A percentile compares a stretch with the other conserved stretches of the same genome.
Conservation (phyloP, 192 early-diverging fungal species). For the Coemansia sp. region DNA sequence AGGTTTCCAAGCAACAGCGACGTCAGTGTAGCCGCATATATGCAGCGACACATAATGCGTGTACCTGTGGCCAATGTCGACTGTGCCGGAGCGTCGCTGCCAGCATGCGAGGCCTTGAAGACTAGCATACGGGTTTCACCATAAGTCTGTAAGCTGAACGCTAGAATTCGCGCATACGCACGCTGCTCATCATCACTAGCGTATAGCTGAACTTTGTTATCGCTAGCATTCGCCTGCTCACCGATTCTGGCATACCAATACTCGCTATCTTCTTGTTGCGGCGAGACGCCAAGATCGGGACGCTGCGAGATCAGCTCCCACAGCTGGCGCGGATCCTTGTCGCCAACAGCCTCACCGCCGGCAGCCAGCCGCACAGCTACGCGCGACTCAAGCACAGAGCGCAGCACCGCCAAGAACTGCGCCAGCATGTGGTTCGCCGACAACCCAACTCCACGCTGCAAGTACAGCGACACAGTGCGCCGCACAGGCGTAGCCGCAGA, state of each 20-base stretch:
- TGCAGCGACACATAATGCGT: conserved; percentile 27
- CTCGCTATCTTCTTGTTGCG: neutral
- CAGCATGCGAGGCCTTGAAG: neutral
- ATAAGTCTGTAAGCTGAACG: conserved; percentile 29
- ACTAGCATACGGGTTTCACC: conserved; percentile 12
- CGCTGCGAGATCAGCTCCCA: conserved; percentile 38
- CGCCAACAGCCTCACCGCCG: conserved; percentile 15
- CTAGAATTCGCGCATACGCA: conserved; percentile 33
- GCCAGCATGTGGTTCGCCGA: conserved; percentile 31
- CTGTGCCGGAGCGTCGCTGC: neutral
- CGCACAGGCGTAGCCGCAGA: conserved; percentile 11
- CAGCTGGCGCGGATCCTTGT: conserved; percentile 30
- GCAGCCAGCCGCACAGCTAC: conserved; percentile 27
- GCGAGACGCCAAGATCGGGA: neutral
- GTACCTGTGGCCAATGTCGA: conserved; percentile 5
- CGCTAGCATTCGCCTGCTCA: neutral
- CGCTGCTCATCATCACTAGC: neutral
- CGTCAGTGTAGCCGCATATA: conserved; percentile 34
- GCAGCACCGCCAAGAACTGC: conserved; percentile 36
- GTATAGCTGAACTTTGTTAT: neutral
- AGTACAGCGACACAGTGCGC: conserved; percentile 27
- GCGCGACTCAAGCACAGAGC: conserved; percentile 49
- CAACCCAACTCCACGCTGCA: conserved; percentile 20
- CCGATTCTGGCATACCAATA: neutral
- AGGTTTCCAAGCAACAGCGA: conserved; percentile 28